A percentile compares a stretch with the other conserved stretches of the same genome.
Conservation (phyloP, 2,329 filamentous ascomycete species). For the Hortaea werneckii region DNA sequence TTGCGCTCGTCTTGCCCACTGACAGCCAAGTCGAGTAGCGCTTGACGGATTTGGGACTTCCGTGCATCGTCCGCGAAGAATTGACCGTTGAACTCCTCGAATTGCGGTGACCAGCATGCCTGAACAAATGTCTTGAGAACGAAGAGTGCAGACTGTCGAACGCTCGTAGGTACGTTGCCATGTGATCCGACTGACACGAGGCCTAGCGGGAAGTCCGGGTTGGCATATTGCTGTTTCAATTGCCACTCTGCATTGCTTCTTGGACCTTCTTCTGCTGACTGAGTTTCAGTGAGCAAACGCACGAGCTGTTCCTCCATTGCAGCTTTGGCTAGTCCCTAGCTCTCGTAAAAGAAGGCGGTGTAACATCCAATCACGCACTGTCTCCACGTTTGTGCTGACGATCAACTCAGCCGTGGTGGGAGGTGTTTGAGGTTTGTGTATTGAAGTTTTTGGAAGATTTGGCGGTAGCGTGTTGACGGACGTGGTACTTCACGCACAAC, state of each 20-base stretch:
- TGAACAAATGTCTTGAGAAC: conserved; percentile 75
- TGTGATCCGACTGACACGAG: conserved; percentile 75
- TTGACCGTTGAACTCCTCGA: conserved; percentile 59
- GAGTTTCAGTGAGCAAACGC: conserved; percentile 76
- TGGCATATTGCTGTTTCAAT: conserved; percentile 59
- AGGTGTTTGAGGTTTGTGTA: too few species aligned
- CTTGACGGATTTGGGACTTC: conserved; percentile 62
- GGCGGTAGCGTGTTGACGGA: too few species aligned
- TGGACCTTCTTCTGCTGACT: conserved; percentile 62
- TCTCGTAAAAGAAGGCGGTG: conserved; percentile 3
- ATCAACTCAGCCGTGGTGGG: too few species aligned
- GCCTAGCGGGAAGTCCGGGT: conserved; percentile 63
- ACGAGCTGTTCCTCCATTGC: conserved; percentile 87
- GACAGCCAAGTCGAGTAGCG: conserved; percentile 67
- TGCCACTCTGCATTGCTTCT: conserved; percentile 81
- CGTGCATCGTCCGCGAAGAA: conserved; percentile 58
- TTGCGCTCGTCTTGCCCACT: conserved; percentile 67
- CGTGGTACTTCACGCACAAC: too few species aligned
- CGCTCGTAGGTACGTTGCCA: conserved; percentile 57
- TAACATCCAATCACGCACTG: conserved; percentile 1
- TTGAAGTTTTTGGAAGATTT: too few species aligned
- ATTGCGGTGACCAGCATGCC: conserved; percentile 69
- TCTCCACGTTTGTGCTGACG: too few species aligned
- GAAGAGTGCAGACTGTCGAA: conserved; percentile 75
- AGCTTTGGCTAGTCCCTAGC: conserved; percentile 4